Evolutionary conservation across 305 asterid genomes (phyloP), one percentile per base, ranked within the genome.

Genomic region (Fraxinus platypoda): DNA sequence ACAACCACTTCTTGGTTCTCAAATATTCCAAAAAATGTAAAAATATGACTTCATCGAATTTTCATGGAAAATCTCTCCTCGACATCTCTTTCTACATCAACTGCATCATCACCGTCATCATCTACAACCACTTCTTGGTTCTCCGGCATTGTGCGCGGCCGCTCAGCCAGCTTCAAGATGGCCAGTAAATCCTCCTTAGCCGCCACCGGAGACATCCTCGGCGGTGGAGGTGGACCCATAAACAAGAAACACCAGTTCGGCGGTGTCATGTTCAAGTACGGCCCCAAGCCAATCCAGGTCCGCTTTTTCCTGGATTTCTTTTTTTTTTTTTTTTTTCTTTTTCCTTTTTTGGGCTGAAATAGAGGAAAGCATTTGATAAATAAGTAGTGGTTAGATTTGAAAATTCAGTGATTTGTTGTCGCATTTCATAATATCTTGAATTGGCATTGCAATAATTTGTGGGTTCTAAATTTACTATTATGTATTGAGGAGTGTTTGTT

Each of bases 211-310:
- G 87, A 64, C 49, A 74, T 77, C 82, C 84, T 78, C 62, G 93
- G 86, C 54, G 90, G 84, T 25, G 89, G 85, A 57, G 81, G 12
- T 59, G 93, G 93, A 2, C 97, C 98, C 72, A 81, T 93, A 54
- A 93, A 91, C 80, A 89, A 84, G 92, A 95, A 91, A 87, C 93
- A 83, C 54, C 99, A 94, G 86, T 90, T 95, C 70, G 90, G 91
- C 66, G 99, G 99, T 70, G 90, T 91, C 87, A 92, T 94, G 95
- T 94, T 95, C 70, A 95, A 93, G 91, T 94, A 95, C 84, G 98
- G 98, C 25, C 90, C 96, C 8, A 90, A 94, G 66, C 59, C 98
- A 43, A 84, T 91, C 85, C 98, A 95, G 98, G 98, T 95, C n/a
- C 2, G 81, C 59, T 35, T 68, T 66, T 28, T 13, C 13, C 37